These are phyloP conservation scores for Paratinospora sagittata DNA, from an alignment of 164 flowering plant genomes.

Conservation along the genomic window DNA sequence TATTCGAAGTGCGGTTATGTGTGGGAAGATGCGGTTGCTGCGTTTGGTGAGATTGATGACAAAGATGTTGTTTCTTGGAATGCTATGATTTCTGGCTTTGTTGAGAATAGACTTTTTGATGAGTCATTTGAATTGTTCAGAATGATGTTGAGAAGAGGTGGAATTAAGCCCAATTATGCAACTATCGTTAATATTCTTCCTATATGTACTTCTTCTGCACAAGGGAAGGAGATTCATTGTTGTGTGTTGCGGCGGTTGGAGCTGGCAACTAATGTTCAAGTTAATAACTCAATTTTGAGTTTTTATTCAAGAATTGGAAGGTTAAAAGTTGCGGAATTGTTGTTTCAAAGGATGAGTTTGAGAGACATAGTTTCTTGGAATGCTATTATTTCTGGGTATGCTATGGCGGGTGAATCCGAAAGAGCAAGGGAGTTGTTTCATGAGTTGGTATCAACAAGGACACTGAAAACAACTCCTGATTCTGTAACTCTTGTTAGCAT, in stretches of 20 bases:
- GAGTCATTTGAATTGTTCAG: constrained; percentile 46
- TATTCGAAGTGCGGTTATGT: constrained; percentile 59
- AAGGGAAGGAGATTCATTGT: constrained; percentile 58
- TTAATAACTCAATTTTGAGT: constrained; percentile 60
- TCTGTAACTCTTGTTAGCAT: constrained; percentile 52
- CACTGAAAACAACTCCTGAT: constrained; percentile 27
- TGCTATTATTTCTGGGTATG: constrained; percentile 66
- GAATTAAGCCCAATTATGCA: constrained; percentile 47
- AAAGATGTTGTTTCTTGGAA: constrained; percentile 87
- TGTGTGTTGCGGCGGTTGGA: constrained; percentile 37
- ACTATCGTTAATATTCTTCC: constrained; percentile 65
- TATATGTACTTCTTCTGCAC: constrained; percentile 42
- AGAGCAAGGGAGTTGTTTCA: constrained; percentile 47
- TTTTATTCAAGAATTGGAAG: constrained; percentile 58
- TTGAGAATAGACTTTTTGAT: constrained; percentile 39
- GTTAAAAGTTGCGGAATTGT: constrained; percentile 39
- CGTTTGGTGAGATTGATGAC: constrained; percentile 34
- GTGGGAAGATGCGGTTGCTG: constrained; percentile 32
- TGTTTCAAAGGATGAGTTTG: constrained; percentile 42
- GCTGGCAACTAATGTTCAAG: constrained; percentile 36
- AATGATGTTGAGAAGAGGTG: constrained; percentile 38
- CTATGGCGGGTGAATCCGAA: constrained; percentile 36
- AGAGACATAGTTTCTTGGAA: constrained; percentile 86
- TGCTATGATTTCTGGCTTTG: constrained; percentile 64
- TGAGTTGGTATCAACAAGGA: constrained; percentile 27